Evolutionary conservation across 768 basidiomycete genomes (phyloP), one percentile per base, ranked within the genome.

Genomic region (Clavaria fumosa): DNA sequence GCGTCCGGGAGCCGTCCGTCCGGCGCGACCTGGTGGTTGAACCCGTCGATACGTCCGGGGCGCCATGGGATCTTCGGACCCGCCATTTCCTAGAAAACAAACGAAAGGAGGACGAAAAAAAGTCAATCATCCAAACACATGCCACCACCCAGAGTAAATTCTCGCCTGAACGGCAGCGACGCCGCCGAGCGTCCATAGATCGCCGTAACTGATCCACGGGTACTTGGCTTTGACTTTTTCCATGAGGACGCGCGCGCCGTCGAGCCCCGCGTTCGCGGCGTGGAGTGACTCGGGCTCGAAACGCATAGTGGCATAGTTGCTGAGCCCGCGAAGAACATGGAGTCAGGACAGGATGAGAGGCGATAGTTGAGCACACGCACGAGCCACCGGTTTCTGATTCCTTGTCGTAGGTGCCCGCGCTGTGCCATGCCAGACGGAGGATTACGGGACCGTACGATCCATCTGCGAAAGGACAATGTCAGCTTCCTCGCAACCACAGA

Each of bases 281-380:
- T 97, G 89, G 20, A 67, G 53, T 7, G 89, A 53, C 55, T 97
- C 93, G 27, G 93, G 84, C 38, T 75, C 72, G 59, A 96, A 99
- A 39, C 93, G 82, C 93, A 99, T 99, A 17, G 93, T 96, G 2
- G 95, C 93, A 47, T 86, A 90, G 70, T 99, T 96, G 67, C 85
- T 81, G 52, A n/a, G n/a, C 30, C 26, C 18, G 20, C 31, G 28
- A 41, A 33, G 18, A 38, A 18, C 14, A 46, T 32, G 28, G 42
- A n/a, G n/a, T n/a, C n/a, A n/a, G n/a, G n/a, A n/a, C n/a, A n/a
- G n/a, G n/a, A n/a, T n/a, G n/a, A n/a, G n/a, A n/a, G n/a, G n/a
- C n/a, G n/a, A n/a, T n/a, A n/a, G n/a, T n/a, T n/a, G n/a, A n/a
- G n/a, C 7, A 18, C 21, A 52, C 61, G 34, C 45, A 75, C 84